Evolutionary conservation across 2,329 filamentous ascomycete genomes (phyloP), one percentile per base, ranked within the genome.

Genomic region (Sporothrix protearum): DNA sequence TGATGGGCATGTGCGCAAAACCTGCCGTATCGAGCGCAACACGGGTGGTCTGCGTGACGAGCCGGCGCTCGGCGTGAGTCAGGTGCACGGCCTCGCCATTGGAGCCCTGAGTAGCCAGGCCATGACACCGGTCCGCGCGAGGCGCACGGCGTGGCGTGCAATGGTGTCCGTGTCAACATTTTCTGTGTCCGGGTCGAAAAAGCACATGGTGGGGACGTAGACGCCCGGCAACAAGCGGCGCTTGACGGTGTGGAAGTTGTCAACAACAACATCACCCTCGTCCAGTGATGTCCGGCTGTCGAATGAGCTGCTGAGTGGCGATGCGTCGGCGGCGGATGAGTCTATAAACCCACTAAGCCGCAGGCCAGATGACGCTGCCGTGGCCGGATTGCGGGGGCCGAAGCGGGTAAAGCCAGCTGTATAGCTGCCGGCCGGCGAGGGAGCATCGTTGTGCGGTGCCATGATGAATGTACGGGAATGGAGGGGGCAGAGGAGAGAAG

Each of bases 31-130:
- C 87, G 59, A 94, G 84, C 16, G 91, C 91, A 73, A 86, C 85
- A 53, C 92, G 89, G 1, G 91, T 94, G 45, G 89, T 88, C 68
- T 83, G 82, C 7, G 91, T 94, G 76, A 95, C 88, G 68, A 87
- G 82, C 64, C 86, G 85, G 72, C 92, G 88, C 81, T 95, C 92
- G 30, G 86, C 83, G 76, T 90, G 89, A 57, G 89, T 89, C 45
- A 95, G 85, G 77, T 94, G 92, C 14, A 94, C 91, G 8, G 92
- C 92, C 82, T 96, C 92, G 76, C 92, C 92, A 78, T 95, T 95
- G 78, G 90, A 93, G 63, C 92, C 92, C 79, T 94, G 92, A 12
- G 90, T 92, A 66, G 91, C 90, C 63, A 95, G 85, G 25, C 92
- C 19, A 89, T 86, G 55, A 94, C 87, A 74, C 92, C 92, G 36